phyloP scores from a whole-genome alignment of 306 rosid genomes.

The Geum urbanum region DNA sequence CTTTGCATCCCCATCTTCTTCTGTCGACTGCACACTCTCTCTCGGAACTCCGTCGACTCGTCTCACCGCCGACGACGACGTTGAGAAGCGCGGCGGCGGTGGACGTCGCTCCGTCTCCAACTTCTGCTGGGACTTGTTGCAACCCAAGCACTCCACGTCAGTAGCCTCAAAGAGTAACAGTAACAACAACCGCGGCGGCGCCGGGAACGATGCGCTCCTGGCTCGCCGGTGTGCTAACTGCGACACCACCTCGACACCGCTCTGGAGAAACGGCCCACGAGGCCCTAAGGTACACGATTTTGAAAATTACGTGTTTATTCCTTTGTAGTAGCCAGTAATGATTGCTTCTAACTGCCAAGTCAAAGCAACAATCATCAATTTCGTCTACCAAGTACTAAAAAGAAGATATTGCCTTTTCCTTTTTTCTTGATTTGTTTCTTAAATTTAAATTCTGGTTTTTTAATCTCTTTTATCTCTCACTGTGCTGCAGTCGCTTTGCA shows the following conservation, averaged over 20 bases:
- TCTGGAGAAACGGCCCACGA: slow-evolving; percentile 95
- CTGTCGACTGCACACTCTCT: slow-evolving; percentile 94
- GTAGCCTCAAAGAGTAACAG: slow-evolving; percentile 8
- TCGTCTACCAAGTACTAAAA: slow-evolving; percentile 10
- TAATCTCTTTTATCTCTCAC: neutral
- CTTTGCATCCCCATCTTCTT: slow-evolving; percentile 35
- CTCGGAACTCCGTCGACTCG: slow-evolving; percentile 89
- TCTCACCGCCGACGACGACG: slow-evolving; percentile 33
- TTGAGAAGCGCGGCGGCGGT: neutral
- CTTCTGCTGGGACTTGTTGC: slow-evolving; percentile 80
- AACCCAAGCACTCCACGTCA: slow-evolving; percentile 39
- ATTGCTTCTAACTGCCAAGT: slow-evolving; percentile 15
- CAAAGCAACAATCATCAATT: slow-evolving; percentile 18
- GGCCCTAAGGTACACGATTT: slow-evolving; percentile 73
- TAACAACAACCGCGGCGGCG: neutral
- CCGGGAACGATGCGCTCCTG: slow-evolving; percentile 51
- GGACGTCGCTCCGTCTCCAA: slow-evolving; percentile 38
- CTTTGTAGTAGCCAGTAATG: neutral
- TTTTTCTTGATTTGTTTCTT: neutral
- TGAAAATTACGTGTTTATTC: neutral
- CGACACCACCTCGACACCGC: slow-evolving; percentile 96
- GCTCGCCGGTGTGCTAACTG: slow-evolving; percentile 99
- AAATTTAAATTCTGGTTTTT: neutral
- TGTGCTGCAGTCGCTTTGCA: slow-evolving; percentile 76
- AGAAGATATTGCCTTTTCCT: neutral